Base-by-base conservation (phyloP, 1,139 yeast genomes). In the Meyerozyma elateridarum region DNA sequence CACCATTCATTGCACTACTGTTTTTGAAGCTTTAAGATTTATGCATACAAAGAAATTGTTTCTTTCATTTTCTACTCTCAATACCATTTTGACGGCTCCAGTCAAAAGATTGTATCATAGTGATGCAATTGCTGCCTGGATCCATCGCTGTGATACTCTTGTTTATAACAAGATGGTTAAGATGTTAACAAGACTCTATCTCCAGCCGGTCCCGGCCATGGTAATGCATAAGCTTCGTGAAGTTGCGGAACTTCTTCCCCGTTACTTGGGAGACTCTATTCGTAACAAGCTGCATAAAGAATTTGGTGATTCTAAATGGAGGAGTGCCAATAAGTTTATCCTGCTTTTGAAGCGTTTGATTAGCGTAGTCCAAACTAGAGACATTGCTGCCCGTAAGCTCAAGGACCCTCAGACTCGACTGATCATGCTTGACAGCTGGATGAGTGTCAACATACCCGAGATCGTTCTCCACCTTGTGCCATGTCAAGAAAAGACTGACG, bases 1-100 rank as follows among this genome's bases (percentile, higher is more conserved):
- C 56, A 71, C 70, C 40, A 68, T 78, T 4, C 84, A 81, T 46
- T 78, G 85, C 44, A 70, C 72, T 25, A 54, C 77, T 4, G 56
- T 83, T 28, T 74, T 83, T 40, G 87, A 82, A 42, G 65, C 77
- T 28, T 59, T 85, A 40, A 64, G 93, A 42, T 79, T 66, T 49
- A 73, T 85, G 77, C 84, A 81, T 40, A 56, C 81, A 36, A 76
- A 75, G 38, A 74, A 73, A 46, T 59, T 87, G 25, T 70, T 79
- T 36, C 60, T 72, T 12, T 61, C 73, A 19, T 59, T 83, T 33
- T 52, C 65, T 9, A 62, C 74, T 6, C 84, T 84, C 53, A 70
- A 71, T 33, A 68, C 79, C 8, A 68, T 77, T 1, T 64, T 85
- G 34, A 76, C 91, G 0, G 64, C 76, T 0, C 85, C 87, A 2